Conservation (phyloP, 2,329 filamentous ascomycete species). For the Epichloe gansuensis region DNA sequence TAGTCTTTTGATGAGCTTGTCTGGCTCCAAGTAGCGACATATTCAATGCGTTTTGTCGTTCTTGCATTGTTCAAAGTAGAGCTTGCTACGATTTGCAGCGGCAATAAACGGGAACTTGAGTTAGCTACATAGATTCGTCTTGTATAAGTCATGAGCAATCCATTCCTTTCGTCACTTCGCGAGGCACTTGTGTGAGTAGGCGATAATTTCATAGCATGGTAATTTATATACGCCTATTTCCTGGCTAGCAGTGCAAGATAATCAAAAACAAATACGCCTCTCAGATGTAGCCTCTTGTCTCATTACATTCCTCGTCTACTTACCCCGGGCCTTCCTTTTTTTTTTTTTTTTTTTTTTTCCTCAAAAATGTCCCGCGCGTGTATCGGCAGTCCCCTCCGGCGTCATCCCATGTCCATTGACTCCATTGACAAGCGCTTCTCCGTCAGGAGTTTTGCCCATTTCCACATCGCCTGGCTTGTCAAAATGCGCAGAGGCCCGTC, state of each 20-base stretch:
- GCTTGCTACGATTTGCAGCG: too few species aligned
- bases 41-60: not conserved
- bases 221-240: not conserved
- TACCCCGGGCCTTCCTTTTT: not conserved
- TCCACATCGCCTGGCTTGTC: slow-evolving; percentile 18
- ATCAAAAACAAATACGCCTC: not conserved
- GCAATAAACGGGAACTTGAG: too few species aligned
- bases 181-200: too few species aligned
- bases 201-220: not conserved
- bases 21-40: too few species aligned
- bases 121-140: too few species aligned
- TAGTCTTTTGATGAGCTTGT: not conserved
- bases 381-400: not conserved
- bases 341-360: not conserved
- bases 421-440: not conserved
- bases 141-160: too few species aligned
- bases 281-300: not conserved
- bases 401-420: not conserved
- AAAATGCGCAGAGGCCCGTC: slow-evolving; percentile 19
- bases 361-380: slow-evolving; percentile 1
- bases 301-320: too few species aligned
- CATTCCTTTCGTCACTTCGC: too few species aligned
- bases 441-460: slow-evolving; percentile 1
- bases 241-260: not conserved
- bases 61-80: too few species aligned